Base-by-base conservation (phyloP, 495 filamentous ascomycete genomes). In the Neurospora sublineolata region DNA sequence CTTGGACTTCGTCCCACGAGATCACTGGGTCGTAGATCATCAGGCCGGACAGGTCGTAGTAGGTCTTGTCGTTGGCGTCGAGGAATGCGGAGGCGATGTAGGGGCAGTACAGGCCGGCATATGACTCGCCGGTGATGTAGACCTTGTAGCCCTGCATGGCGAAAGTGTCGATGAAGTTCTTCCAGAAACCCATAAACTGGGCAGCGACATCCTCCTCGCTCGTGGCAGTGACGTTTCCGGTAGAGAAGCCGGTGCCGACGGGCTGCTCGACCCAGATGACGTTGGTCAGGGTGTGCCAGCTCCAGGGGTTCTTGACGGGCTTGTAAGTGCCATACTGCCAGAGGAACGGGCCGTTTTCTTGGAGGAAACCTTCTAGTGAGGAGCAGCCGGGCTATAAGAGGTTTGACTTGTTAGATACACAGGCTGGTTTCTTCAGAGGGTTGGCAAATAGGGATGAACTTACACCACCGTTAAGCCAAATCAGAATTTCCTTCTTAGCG, bases 51-150 rank as follows among this genome's bases (percentile, higher is more conserved):
- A 93, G 77, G 74, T 93, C 84, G 77, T 88, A 92, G 76, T 92
- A 90, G 3, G 76, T 82, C 2, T 80, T 89, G 76, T 95, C 86
- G 20, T 93, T 88, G 52, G 82, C 83, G 70, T 92, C 86, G 75
- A 94, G 81, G 84, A 95, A 91, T 10, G 88, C 89, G 74, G 87
- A 85, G 1, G 91, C 89, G 68, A 96, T 90, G 76, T 94, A 96
- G 0, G 93, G 91, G 42, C 93, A 89, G 74, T 94, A 96, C 71
- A 84, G 84, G 6, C 93, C 93, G 75, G 90, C 92, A 76, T 93
- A 91, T 52, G 86, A 89, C 75, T 92, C 90, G 0, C 90, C 90
- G 2, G 89, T 85, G 69, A 93, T 85, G 74, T 90, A 93, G 2
- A 92, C 85, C 72, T 89, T 89, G 73, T 84, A 86, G 10, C 83